phyloP scores from a whole-genome alignment of 129 eudicot species.

The Logfia minima region DNA sequence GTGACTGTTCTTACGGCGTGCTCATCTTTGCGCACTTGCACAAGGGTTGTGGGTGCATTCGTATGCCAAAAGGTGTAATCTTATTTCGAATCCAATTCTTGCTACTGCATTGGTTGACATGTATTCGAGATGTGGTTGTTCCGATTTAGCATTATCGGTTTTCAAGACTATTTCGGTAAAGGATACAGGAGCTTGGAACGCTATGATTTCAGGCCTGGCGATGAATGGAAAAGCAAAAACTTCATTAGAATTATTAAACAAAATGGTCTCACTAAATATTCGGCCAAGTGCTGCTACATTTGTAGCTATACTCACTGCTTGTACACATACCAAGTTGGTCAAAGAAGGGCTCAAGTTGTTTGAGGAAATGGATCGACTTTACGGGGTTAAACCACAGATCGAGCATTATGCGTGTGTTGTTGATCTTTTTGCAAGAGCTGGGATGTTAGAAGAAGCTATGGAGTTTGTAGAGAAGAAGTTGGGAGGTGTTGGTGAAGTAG shows the following conservation, averaged over 20 bases:
- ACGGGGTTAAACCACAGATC: constrained; percentile 38
- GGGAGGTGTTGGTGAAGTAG: constrained; percentile 41
- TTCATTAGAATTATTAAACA: constrained; percentile 38
- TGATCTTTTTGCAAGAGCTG: constrained; percentile 60
- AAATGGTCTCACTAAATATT: constrained; percentile 38
- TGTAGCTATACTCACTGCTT: constrained; percentile 54
- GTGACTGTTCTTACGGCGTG: constrained; percentile 65
- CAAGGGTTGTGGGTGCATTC: constrained; percentile 64
- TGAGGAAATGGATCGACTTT: constrained; percentile 38
- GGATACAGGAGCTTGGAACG: constrained; percentile 58
- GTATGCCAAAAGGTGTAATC: constrained; percentile 41
- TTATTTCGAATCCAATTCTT: constrained; percentile 41
- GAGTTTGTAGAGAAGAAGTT: constrained; percentile 43
- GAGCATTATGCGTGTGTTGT: constrained; percentile 70
- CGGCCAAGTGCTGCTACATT: constrained; percentile 53
- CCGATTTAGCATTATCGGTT: constrained; percentile 45
- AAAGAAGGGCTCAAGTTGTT: constrained; percentile 51
- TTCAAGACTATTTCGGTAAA: constrained; percentile 38
- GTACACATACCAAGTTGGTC: constrained; percentile 58
- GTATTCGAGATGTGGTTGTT: constrained; percentile 65
- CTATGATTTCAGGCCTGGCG: constrained; percentile 56
- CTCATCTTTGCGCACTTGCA: constrained; percentile 57
- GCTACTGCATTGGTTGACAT: constrained; percentile 66
- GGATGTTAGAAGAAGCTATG: constrained; percentile 52
- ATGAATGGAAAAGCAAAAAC: constrained; percentile 53